Percentiles rank a stretch among this genome's conserved stretches.
These are phyloP conservation scores for Blastomyces silverae DNA, from an alignment of 2,329 filamentous ascomycete genomes.

Conservation along the genomic window DNA sequence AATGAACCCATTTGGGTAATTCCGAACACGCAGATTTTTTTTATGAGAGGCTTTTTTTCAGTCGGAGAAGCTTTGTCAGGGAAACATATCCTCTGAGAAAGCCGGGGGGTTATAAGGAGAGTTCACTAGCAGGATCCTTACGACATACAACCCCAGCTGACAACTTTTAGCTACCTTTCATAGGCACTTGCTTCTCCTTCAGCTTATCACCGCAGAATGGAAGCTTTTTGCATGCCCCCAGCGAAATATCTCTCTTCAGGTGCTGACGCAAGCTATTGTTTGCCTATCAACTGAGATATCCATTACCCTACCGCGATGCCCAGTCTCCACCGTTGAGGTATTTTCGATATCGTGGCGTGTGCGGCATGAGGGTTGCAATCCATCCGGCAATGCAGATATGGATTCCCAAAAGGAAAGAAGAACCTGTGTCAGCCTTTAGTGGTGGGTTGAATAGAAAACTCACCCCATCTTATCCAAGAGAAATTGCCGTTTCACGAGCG, in stretches of 20 bases:
- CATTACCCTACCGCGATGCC: slow-evolving; percentile 56
- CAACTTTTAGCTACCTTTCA: slow-evolving; percentile 24
- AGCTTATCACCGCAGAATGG: slow-evolving; percentile 47
- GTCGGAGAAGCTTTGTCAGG: not conserved
- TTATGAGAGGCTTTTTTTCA: not conserved
- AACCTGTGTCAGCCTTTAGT: not conserved
- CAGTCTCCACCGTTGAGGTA: slow-evolving; percentile 48
- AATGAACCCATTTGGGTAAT: not conserved
- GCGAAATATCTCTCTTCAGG: slow-evolving; percentile 48
- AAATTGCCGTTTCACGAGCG: slow-evolving; percentile 61
- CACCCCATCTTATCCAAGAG: slow-evolving; percentile 53
- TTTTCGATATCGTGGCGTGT: slow-evolving; percentile 62
- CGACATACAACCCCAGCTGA: too few relatives aligned
- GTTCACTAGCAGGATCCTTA: not conserved
- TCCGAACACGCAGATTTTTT: not conserved
- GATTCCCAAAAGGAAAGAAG: not conserved
- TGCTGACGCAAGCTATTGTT: slow-evolving; percentile 55
- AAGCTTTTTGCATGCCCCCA: slow-evolving; percentile 53
- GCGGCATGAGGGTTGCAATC: not conserved
- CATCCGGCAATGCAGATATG: not conserved
- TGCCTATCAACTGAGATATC: slow-evolving; percentile 59
- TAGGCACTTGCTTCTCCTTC: slow-evolving; percentile 57
- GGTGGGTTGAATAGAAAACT: slow-evolving; percentile 25
- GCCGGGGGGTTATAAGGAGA: too few relatives aligned
- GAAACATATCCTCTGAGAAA: not conserved